Conservation (phyloP, 2,329 filamentous ascomycete species). For the Claviceps purpurea region DNA sequence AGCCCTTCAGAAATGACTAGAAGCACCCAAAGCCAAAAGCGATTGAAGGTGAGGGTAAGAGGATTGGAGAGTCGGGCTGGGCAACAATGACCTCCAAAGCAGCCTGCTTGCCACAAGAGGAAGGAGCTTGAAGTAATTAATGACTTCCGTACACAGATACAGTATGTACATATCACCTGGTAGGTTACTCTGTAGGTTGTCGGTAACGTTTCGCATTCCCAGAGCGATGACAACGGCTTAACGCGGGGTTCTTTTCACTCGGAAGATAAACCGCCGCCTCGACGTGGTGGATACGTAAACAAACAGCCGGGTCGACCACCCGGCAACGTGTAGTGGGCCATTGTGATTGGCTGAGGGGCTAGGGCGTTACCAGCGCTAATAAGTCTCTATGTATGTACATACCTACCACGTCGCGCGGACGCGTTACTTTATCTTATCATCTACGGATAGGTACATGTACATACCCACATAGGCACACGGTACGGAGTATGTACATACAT, state of each 20-base stretch:
- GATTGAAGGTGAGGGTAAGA: background rate
- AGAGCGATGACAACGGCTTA: background rate
- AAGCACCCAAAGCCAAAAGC: too few relatives aligned
- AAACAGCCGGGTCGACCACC: slow-evolving; percentile 11
- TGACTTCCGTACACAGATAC: background rate
- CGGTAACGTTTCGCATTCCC: background rate
- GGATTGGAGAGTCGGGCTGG: background rate
- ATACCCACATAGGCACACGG: too few relatives aligned
- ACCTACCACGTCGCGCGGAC: background rate
- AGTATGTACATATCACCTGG: background rate
- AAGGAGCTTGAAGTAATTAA: background rate
- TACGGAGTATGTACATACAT: too few relatives aligned
- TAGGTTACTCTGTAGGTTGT: background rate
- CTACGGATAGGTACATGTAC: too few relatives aligned
- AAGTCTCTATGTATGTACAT: too few relatives aligned
- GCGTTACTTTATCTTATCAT: background rate
- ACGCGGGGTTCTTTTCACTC: slow-evolving; percentile 11
- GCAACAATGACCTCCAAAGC: background rate
- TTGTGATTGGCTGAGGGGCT: background rate
- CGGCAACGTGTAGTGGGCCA: slow-evolving; percentile 9
- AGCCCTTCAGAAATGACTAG: background rate
- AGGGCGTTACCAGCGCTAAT: background rate
- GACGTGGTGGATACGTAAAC: slow-evolving; percentile 11
- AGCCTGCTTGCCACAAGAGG: background rate
- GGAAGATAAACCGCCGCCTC: slow-evolving; percentile 1